Conservation (phyloP, 345 rosid species). For the Litchi chinensis region DNA sequence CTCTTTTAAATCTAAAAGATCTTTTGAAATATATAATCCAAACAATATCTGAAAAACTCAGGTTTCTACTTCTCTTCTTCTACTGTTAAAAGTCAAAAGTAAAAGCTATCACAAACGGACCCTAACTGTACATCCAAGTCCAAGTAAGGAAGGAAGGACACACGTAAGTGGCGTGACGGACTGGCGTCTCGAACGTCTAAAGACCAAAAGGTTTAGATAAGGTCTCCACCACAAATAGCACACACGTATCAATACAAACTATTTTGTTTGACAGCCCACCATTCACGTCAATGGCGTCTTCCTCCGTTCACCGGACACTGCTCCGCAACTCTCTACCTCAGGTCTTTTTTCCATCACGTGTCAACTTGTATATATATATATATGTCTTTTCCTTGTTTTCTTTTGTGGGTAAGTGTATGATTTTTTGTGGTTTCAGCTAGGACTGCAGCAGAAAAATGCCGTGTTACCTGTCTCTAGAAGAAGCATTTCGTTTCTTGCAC, state of each 20-base stretch:
- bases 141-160: too few species aligned
- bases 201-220: constrained; percentile 11
- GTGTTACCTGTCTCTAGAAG: constrained; percentile 43
- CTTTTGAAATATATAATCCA: too few species aligned
- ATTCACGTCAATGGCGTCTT: constrained; percentile 62
- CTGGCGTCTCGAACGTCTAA: not conserved
- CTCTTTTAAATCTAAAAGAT: too few species aligned
- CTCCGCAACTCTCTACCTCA: constrained; percentile 57
- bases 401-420: constrained; percentile 4
- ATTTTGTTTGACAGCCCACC: not conserved
- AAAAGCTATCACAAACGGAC: too few species aligned
- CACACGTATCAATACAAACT: not conserved
- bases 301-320: constrained; percentile 53
- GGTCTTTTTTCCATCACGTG: constrained; percentile 31
- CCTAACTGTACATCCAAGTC: too few species aligned
- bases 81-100: too few species aligned
- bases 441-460: constrained; percentile 40
- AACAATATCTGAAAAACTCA: too few species aligned
- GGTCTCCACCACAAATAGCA: constrained; percentile 29
- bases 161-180: not conserved
- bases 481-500: constrained; percentile 53
- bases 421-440: constrained; percentile 30
- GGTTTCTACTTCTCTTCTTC: too few species aligned
- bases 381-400: too few species aligned
- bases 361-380: not conserved